These are phyloP conservation scores for Verticillium nubilum DNA, from an alignment of 2,329 filamentous ascomycete species.

Conservation along the genomic window DNA sequence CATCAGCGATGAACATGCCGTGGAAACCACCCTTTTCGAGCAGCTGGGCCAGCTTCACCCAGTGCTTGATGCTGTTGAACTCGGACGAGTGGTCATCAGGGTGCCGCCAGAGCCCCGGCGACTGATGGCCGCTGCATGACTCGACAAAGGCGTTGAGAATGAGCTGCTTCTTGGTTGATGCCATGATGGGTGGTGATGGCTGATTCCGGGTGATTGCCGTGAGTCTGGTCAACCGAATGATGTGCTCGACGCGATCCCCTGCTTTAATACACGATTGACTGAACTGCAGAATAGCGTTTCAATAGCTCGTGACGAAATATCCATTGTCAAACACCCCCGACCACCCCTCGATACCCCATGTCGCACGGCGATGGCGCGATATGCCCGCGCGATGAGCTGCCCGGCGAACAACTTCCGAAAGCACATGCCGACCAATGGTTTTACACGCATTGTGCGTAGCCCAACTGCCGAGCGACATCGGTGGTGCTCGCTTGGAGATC, in stretches of 20 bases:
- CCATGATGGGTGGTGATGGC: background rate
- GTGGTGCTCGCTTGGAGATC: background rate
- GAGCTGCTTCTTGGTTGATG: conserved; percentile 26
- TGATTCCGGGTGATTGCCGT: background rate
- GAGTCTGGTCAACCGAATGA: background rate
- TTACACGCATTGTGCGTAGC: background rate
- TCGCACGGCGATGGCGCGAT: background rate
- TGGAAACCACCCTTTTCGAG: conserved; percentile 31
- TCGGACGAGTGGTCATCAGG: conserved; percentile 36
- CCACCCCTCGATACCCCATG: background rate
- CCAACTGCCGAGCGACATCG: background rate
- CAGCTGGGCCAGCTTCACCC: conserved; percentile 28
- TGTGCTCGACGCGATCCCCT: background rate
- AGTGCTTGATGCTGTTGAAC: conserved; percentile 18
- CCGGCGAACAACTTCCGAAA: background rate
- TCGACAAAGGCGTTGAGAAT: conserved; percentile 37
- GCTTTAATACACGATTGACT: background rate
- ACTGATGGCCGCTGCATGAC: conserved; percentile 37
- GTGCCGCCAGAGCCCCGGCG: conserved; percentile 49
- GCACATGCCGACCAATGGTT: background rate
- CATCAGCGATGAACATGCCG: conserved; percentile 33
- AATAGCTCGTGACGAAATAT: background rate
- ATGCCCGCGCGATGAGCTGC: background rate
- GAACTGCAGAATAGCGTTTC: background rate
- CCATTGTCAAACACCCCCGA: background rate